Base-by-base conservation (phyloP, 371 early-diverging fungal species). In the Rhizopus arrhizus region DNA sequence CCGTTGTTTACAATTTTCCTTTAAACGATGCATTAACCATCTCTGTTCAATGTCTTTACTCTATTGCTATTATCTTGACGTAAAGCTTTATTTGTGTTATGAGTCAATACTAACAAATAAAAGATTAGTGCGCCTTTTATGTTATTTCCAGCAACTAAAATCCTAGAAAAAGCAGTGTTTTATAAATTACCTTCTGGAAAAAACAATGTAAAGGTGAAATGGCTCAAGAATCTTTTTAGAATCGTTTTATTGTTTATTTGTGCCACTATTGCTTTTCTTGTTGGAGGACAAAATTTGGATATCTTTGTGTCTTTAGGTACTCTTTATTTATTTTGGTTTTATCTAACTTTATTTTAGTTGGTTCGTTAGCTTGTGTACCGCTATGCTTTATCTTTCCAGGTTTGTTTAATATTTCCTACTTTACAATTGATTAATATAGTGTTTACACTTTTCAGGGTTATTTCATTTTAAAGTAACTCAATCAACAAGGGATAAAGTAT, bases 351-450 rank as follows among this genome's bases (percentile, higher is more conserved):
- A 40, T 40, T 40, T 40, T 7, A 49, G 80, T 82, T 7, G 81
- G 81, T 13, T 70, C 71, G 13, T 68, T 80, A 7, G 79, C 80
- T 7, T 83, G 84, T 51, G 73, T 78, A 53, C 84, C 85, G 3
- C 57, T 85, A 29, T 78, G 84, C 62, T 91, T 91, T 63, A 87
- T 91, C 51, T 91, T 89, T 73, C 92, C 90, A 6, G 72, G 67
- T 53, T 47, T 51, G 32, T 13, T 40, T 4, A 16, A 5, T 28
- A 9, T 31, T 41, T 15, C 11, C 4, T 11, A n/a, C 31, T 13
- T 31, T 38, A 28, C 12, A 22, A 22, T 22, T 15, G 43, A n/a
- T 43, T 13, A 13, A n/a, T 43, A 43, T n/a, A 5, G 0, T 43
- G 4, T 9, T 5, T 15, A 43, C 43, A 13, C 4, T 57, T 53